Percentiles rank a stretch among this genome's conserved stretches.
These are phyloP conservation scores for Albugo laibachii DNA, from an alignment of 352 stramenopile genomes.

Conservation along the genomic window DNA sequence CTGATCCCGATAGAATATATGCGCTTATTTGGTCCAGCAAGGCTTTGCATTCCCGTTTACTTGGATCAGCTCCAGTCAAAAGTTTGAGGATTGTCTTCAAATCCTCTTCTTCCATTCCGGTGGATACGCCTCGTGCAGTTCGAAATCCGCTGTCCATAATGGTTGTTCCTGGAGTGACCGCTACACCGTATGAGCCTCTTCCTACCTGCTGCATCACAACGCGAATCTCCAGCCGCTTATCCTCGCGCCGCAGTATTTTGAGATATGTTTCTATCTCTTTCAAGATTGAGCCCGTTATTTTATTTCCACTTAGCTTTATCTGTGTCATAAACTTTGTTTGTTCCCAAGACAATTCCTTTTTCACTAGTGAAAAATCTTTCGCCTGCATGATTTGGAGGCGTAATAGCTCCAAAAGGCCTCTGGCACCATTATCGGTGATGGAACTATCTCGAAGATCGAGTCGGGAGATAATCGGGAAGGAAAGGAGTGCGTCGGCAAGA, in stretches of 20 bases:
- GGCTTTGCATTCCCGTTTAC: slow-evolving; percentile 10
- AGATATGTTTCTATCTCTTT: slow-evolving; percentile 57
- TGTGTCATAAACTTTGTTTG: slow-evolving; percentile 38
- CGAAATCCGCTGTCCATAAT: no score
- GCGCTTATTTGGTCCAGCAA: no score
- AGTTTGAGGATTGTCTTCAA: slow-evolving; percentile 64
- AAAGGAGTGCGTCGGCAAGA: slow-evolving; percentile 43
- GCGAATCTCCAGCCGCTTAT: slow-evolving; percentile 64
- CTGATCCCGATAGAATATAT: slow-evolving; percentile 2
- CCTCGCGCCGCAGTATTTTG: slow-evolving; percentile 46
- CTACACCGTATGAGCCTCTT: slow-evolving; percentile 18
- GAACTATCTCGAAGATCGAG: slow-evolving; percentile 59
- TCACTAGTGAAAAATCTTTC: slow-evolving; percentile 15
- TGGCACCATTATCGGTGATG: slow-evolving; percentile 61
- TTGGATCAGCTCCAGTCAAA: slow-evolving; percentile 40
- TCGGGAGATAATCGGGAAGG: slow-evolving; percentile 56
- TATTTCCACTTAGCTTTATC: slow-evolving; percentile 61
- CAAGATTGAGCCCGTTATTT: slow-evolving; percentile 31
- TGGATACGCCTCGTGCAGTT: not conserved
- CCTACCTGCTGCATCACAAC: slow-evolving; percentile 50
- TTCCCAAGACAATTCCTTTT: not conserved
- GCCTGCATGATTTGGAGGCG: slow-evolving; percentile 51
- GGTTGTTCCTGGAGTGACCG: no score
- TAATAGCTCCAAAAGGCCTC: slow-evolving; percentile 49
- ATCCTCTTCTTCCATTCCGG: slow-evolving; percentile 47